Percentiles rank a stretch among this genome's conserved stretches.
phyloP scores from a whole-genome alignment of 352 stramenopile genomes.

The Phytophthora cajani region DNA sequence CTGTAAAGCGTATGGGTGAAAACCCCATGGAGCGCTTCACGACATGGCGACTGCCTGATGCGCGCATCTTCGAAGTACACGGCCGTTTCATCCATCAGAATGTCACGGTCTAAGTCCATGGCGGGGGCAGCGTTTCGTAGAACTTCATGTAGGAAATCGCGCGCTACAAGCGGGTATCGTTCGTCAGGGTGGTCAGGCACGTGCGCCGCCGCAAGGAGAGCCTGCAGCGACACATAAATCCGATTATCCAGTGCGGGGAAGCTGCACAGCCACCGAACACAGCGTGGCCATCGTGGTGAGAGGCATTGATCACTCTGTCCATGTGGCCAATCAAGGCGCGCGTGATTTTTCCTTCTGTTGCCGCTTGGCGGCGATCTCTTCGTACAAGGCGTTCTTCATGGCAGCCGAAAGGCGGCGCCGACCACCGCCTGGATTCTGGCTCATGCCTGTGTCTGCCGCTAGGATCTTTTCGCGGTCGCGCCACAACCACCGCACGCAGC shows the following conservation, averaged over 20 bases:
- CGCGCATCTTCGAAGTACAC: constrained; percentile 29
- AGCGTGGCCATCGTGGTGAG: not conserved
- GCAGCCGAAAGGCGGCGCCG: not conserved
- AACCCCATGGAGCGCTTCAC: constrained; percentile 35
- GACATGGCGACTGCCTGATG: constrained; percentile 25
- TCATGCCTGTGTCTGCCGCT: not conserved
- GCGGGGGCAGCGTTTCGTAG: constrained; percentile 1
- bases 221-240: constrained; percentile 20
- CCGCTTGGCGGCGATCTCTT: constrained; percentile 14
- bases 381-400: constrained; percentile 12
- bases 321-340: constrained; percentile 24
- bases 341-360: constrained; percentile 16
- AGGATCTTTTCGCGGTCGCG: constrained; percentile 22
- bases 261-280: constrained; percentile 14
- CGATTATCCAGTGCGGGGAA: constrained; percentile 31
- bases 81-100: constrained; percentile 25
- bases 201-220: constrained; percentile 22
- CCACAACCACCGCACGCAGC: constrained; percentile 22
- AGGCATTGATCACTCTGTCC: constrained; percentile 5
- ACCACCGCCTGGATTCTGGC: not conserved
- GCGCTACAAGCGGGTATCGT: constrained; percentile 19
- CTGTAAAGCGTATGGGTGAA: constrained; percentile 32
- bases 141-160: constrained; percentile 17
- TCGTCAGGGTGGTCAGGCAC: constrained; percentile 28
- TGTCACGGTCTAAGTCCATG: constrained; percentile 19